Conservation (phyloP, 139 green algal genomes). For the Volvox africanus region DNA sequence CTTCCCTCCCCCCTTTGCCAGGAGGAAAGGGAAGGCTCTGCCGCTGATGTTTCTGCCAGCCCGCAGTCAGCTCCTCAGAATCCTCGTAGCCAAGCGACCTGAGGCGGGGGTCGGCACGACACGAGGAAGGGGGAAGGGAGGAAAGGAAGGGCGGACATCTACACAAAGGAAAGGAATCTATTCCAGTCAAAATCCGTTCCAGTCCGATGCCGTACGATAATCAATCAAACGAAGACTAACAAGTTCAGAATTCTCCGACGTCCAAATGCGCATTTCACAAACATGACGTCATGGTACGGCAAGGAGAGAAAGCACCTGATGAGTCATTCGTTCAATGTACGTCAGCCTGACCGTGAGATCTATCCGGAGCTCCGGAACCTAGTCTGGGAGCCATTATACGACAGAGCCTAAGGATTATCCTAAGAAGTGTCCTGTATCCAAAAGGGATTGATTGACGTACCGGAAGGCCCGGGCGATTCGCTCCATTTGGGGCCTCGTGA, state of each 20-base stretch:
- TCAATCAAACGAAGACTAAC: not conserved
- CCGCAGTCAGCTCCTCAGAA: not conserved
- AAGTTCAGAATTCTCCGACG: no score
- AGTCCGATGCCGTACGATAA: not conserved
- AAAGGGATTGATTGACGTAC: not conserved
- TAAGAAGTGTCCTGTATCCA: no score
- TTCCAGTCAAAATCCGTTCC: no score
- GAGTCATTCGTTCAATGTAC: no score
- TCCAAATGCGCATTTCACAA: no score
- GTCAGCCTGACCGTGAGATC: no score
- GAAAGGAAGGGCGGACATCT: not conserved
- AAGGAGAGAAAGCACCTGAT: no score
- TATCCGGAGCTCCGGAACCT: no score
- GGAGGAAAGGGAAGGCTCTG: not conserved
- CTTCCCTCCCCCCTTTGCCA: not conserved
- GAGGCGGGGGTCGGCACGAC: not conserved
- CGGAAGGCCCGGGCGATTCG: not conserved
- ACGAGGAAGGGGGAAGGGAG: not conserved
- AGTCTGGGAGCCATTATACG: no score
- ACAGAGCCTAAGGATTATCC: no score
- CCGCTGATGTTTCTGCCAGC: not conserved
- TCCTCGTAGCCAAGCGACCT: slow-evolving; percentile 34
- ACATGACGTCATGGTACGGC: no score
- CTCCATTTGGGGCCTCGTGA: not conserved
- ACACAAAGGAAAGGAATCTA: no score